phyloP scores from a whole-genome alignment of 495 filamentous ascomycete genomes.

The Hypoxylon trugodes region DNA sequence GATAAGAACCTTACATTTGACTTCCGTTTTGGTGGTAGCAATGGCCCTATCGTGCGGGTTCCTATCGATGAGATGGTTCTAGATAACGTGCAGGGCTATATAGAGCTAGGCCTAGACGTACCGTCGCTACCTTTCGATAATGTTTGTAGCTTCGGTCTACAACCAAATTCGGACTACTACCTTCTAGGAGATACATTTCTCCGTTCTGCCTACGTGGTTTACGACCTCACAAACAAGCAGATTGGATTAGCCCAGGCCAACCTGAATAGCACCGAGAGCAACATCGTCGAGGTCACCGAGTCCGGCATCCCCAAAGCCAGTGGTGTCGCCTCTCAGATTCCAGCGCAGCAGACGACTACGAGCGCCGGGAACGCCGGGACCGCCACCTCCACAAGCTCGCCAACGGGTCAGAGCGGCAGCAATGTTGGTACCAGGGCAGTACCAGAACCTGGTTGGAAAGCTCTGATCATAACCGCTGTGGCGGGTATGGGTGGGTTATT shows the following conservation, averaged over 20 bases:
- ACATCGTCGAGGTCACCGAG: conserved; percentile 55
- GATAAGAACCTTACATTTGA: conserved; percentile 67
- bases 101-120: conserved; percentile 33
- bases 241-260: conserved; percentile 88
- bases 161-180: conserved; percentile 39
- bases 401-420: conserved; percentile 3
- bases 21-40: conserved; percentile 64
- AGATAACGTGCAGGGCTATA: conserved; percentile 52
- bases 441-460: conserved; percentile 30
- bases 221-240: conserved; percentile 84
- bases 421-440: conserved; percentile 26
- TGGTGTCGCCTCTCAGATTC: conserved; percentile 46
- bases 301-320: conserved; percentile 51
- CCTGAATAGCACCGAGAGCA: conserved; percentile 71
- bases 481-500: conserved; percentile 38
- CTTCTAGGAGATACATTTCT: conserved; percentile 88
- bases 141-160: conserved; percentile 55
- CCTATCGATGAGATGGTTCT: conserved; percentile 79
- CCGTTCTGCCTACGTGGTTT: conserved; percentile 91
- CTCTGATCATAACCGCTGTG: conserved; percentile 29
- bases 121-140: conserved; percentile 42
- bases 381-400: conserved; percentile 11
- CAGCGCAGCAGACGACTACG: conserved; percentile 25
- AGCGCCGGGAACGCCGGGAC: conserved; percentile 12
- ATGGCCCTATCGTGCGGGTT: conserved; percentile 69